Conservation (phyloP, 768 basidiomycete species). For the Hortiboletus flavorubellus region DNA sequence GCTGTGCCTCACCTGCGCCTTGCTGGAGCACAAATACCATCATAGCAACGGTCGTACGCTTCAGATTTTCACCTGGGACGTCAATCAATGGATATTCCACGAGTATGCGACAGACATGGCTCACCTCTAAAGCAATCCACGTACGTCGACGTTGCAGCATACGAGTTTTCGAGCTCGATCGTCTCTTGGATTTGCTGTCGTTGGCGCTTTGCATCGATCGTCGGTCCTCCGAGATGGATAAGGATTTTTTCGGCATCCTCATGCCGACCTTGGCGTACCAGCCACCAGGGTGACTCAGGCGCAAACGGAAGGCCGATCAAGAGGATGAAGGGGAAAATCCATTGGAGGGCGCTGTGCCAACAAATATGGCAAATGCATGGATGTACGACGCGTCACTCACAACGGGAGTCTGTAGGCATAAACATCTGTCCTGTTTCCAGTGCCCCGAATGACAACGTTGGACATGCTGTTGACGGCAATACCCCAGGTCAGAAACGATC, state of each 20-base stretch:
- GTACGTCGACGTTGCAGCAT: slow-evolving; percentile 28
- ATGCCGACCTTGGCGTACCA: slow-evolving; percentile 28
- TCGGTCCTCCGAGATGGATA: slow-evolving; percentile 18
- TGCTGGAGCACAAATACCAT: slow-evolving; percentile 33
- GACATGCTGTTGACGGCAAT: slow-evolving; percentile 13
- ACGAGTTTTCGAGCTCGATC: slow-evolving; percentile 28
- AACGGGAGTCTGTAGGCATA: slow-evolving; percentile 29
- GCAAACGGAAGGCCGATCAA: slow-evolving; percentile 30
- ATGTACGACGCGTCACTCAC: slow-evolving; percentile 6
- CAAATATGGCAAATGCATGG: neutral
- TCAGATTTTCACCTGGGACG: slow-evolving; percentile 20
- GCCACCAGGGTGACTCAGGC: slow-evolving; percentile 35
- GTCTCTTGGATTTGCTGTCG: slow-evolving; percentile 28
- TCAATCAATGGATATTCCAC: neutral
- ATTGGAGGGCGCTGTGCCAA: slow-evolving; percentile 26
- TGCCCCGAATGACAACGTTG: slow-evolving; percentile 24
- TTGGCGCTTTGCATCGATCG: slow-evolving; percentile 22
- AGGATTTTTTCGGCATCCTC: slow-evolving; percentile 25
- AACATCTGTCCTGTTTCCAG: slow-evolving; percentile 17
- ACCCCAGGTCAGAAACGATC: neutral
- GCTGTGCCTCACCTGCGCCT: slow-evolving; percentile 14
- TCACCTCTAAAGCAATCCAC: slow-evolving; percentile 32
- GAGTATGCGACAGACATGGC: neutral
- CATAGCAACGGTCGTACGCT: slow-evolving; percentile 27
- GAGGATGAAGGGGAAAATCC: slow-evolving; percentile 32